Conservation (phyloP, 805 yeast genomes). For the Barnettozyma pratensis region DNA sequence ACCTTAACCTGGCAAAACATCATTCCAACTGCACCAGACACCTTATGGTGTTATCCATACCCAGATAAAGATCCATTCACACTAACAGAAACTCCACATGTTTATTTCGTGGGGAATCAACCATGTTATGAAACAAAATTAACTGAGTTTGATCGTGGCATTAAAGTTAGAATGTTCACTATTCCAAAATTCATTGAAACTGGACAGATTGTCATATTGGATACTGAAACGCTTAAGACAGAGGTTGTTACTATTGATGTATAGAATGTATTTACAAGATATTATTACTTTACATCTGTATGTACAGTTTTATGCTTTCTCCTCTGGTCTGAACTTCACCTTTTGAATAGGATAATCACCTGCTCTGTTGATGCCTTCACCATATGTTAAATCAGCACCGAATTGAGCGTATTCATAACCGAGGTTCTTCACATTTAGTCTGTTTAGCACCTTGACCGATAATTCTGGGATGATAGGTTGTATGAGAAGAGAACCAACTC, state of each 20-base stretch:
- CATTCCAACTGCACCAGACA: constrained; percentile 95
- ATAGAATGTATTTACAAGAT: neutral
- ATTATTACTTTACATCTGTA: too few relatives aligned
- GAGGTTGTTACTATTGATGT: constrained; percentile 36
- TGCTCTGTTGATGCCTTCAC: constrained; percentile 44
- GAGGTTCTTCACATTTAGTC: constrained; percentile 54
- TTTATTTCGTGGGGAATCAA: constrained; percentile 85
- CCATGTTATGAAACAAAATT: constrained; percentile 47
- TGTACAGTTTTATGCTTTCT: too few relatives aligned
- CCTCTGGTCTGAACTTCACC: constrained; percentile 13
- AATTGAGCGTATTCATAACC: constrained; percentile 38
- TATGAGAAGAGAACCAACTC: constrained; percentile 61
- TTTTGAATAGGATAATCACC: constrained; percentile 48
- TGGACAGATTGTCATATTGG: constrained; percentile 60
- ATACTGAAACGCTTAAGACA: constrained; percentile 51
- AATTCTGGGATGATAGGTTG: constrained; percentile 73
- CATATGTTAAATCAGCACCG: constrained; percentile 61
- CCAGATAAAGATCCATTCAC: constrained; percentile 74
- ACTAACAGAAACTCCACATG: constrained; percentile 75
- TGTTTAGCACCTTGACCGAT: constrained; percentile 50
- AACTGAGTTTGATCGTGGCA: constrained; percentile 31
- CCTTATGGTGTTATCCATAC: constrained; percentile 85
- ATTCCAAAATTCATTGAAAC: constrained; percentile 68
- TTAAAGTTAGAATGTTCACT: constrained; percentile 49
- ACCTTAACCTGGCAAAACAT: constrained; percentile 80